Percentiles rank a stretch among this genome's conserved stretches.
Conservation (phyloP, 257 asterid genomes). For the Nicotiana obtusifolia region DNA sequence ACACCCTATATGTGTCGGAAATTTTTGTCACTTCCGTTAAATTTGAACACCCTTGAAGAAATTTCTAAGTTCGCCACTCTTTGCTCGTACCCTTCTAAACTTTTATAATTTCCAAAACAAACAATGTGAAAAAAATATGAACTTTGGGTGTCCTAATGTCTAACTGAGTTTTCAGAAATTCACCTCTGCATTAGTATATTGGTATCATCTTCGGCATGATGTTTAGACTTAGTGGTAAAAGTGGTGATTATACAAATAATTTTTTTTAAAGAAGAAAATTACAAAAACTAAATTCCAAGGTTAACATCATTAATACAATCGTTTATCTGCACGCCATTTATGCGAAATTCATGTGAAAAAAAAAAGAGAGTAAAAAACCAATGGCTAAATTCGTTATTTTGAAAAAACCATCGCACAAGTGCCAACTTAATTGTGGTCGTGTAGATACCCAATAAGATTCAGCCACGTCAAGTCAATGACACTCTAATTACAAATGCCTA, state of each 20-base stretch:
- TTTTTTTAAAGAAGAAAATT: no score
- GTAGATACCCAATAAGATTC: conserved; percentile 30
- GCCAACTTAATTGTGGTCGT: conserved; percentile 30
- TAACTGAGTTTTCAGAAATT: background rate
- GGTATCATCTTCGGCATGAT: no score
- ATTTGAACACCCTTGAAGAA: no score
- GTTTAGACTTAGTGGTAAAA: no score
- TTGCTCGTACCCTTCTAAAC: no score
- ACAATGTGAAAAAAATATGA: background rate
- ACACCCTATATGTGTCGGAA: no score
- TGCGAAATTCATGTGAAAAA: background rate
- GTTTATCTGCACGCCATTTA: background rate
- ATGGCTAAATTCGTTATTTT: conserved; percentile 7
- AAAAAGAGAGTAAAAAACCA: background rate
- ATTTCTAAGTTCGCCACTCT: no score
- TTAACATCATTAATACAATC: background rate
- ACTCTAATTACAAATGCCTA: conserved; percentile 11
- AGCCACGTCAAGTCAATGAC: conserved; percentile 58
- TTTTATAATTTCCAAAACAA: background rate
- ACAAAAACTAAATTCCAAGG: no score
- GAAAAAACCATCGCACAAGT: background rate
- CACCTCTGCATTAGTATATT: no score
- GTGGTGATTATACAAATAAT: no score
- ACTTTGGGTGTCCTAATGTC: no score
- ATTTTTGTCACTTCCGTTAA: no score